Percentiles rank a stretch among this genome's conserved stretches.
These are phyloP conservation scores for Silene conica DNA, from an alignment of 148 eudicot genomes.

Conservation along the genomic window DNA sequence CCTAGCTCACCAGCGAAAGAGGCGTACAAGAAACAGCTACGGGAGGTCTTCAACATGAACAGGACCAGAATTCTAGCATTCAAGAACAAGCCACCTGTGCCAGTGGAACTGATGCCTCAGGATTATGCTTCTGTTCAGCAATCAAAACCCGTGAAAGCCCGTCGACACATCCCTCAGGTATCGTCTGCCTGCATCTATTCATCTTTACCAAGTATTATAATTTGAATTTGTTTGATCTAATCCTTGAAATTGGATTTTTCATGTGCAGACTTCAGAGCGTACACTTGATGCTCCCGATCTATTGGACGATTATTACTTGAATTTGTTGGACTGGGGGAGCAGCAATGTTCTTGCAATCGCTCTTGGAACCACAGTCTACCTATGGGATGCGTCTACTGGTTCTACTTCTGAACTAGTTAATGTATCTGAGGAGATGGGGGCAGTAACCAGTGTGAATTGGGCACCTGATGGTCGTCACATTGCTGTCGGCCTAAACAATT, in stretches of 20 bases:
- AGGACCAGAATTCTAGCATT: conserved; percentile 83
- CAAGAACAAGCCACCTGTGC: conserved; percentile 86
- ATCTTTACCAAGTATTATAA: no score
- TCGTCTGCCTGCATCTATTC: background rate
- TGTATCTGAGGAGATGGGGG: conserved; percentile 74
- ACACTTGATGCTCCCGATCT: conserved; percentile 87
- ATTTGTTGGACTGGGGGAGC: conserved; percentile 86
- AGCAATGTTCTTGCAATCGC: conserved; percentile 88
- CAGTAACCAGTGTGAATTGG: conserved; percentile 94
- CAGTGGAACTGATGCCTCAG: conserved; percentile 50
- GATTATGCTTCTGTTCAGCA: conserved; percentile 48
- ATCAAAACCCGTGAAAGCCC: conserved; percentile 57
- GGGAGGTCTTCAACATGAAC: conserved; percentile 86
- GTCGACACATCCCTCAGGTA: conserved; percentile 90
- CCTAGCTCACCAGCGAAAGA: conserved; percentile 71
- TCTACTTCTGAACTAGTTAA: conserved; percentile 76
- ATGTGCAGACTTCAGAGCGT: conserved; percentile 73
- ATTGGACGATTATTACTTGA: conserved; percentile 81
- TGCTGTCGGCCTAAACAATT: conserved; percentile 75
- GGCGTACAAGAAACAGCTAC: conserved; percentile 77
- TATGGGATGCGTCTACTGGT: conserved; percentile 87
- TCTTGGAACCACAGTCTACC: conserved; percentile 76
- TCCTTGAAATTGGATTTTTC: background rate
- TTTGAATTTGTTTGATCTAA: background rate
- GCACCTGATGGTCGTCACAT: conserved; percentile 91